Conservation (phyloP, 1,284 basidiomycete genomes). For the Ganoderma multipileum region DNA sequence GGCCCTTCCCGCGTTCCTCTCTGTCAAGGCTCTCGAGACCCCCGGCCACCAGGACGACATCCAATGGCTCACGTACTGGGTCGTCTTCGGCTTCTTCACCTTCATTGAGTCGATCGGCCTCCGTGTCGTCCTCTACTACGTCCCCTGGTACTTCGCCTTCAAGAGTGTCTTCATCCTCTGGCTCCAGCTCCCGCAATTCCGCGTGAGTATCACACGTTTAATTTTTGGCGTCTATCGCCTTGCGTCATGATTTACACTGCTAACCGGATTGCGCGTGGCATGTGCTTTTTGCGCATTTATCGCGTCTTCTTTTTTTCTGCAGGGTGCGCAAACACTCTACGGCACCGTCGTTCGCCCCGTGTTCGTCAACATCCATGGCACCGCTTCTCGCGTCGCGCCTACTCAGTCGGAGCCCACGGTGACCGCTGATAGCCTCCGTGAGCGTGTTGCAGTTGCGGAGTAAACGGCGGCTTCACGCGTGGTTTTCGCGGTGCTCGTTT, state of each 20-base stretch:
- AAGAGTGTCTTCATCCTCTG: slow-evolving; percentile 90
- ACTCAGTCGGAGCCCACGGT: slow-evolving; percentile 38
- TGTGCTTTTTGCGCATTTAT: slow-evolving; percentile 13
- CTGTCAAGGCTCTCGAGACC: slow-evolving; percentile 84
- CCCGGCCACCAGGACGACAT: slow-evolving; percentile 78
- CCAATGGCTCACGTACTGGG: slow-evolving; percentile 93
- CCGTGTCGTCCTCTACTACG: slow-evolving; percentile 78
- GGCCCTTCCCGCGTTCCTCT: slow-evolving; percentile 85
- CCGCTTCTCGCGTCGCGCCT: slow-evolving; percentile 29
- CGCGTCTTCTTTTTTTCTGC: slow-evolving; percentile 9
- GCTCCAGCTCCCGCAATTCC: slow-evolving; percentile 83
- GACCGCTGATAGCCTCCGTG: slow-evolving; percentile 50
- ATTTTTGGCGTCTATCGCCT: slow-evolving; percentile 6
- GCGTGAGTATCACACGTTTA: slow-evolving; percentile 57
- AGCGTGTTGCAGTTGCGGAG: slow-evolving; percentile 48
- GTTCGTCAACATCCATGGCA: slow-evolving; percentile 38
- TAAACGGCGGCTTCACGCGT: slow-evolving; percentile 13
- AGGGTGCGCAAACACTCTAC: slow-evolving; percentile 43
- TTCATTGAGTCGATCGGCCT: slow-evolving; percentile 83
- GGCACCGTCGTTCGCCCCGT: slow-evolving; percentile 40
- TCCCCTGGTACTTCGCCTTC: slow-evolving; percentile 91
- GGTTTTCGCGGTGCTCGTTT: background rate
- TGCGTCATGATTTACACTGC: slow-evolving; percentile 19
- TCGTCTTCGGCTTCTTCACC: slow-evolving; percentile 87
- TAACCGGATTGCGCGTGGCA: slow-evolving; percentile 18